These are phyloP conservation scores for Niveomyces coronatus DNA, from an alignment of 2,329 filamentous ascomycete genomes.

Conservation along the genomic window DNA sequence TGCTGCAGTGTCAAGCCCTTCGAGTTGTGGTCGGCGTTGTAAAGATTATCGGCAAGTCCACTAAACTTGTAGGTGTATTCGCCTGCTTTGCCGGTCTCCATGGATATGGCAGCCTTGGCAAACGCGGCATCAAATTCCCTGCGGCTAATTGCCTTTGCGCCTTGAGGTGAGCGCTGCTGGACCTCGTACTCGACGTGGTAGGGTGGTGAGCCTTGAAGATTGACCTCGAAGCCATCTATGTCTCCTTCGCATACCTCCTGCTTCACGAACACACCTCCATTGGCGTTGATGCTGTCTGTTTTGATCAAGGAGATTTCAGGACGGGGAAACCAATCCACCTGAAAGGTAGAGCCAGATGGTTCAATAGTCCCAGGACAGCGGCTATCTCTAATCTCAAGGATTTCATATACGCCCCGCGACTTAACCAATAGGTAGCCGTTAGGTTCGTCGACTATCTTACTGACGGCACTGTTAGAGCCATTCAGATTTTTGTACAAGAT, in stretches of 20 bases:
- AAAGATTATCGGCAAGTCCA: slow-evolving; percentile 74
- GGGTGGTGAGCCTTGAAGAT: slow-evolving; percentile 66
- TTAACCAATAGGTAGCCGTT: slow-evolving; percentile 63
- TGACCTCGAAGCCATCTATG: slow-evolving; percentile 77
- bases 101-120: slow-evolving; percentile 64
- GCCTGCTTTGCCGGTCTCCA: slow-evolving; percentile 79
- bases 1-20: slow-evolving; percentile 64
- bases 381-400: slow-evolving; percentile 65
- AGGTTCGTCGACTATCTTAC: slow-evolving; percentile 38
- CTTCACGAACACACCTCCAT: slow-evolving; percentile 53
- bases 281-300: slow-evolving; percentile 48
- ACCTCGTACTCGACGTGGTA: slow-evolving; percentile 78
- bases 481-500: slow-evolving; percentile 65
- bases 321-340: slow-evolving; percentile 75
- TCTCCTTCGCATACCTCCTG: slow-evolving; percentile 88
- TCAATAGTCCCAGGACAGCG: slow-evolving; percentile 79
- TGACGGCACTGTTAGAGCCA: slow-evolving; percentile 33
- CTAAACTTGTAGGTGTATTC: slow-evolving; percentile 79
- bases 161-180: slow-evolving; percentile 57
- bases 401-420: slow-evolving; percentile 65
- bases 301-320: slow-evolving; percentile 61
- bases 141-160: slow-evolving; percentile 52
- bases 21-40: slow-evolving; percentile 62
- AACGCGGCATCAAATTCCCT: slow-evolving; percentile 70
- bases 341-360: slow-evolving; percentile 59